Conservation (phyloP, 2,329 filamentous ascomycete species). For the Colletotrichum spaethianum region DNA sequence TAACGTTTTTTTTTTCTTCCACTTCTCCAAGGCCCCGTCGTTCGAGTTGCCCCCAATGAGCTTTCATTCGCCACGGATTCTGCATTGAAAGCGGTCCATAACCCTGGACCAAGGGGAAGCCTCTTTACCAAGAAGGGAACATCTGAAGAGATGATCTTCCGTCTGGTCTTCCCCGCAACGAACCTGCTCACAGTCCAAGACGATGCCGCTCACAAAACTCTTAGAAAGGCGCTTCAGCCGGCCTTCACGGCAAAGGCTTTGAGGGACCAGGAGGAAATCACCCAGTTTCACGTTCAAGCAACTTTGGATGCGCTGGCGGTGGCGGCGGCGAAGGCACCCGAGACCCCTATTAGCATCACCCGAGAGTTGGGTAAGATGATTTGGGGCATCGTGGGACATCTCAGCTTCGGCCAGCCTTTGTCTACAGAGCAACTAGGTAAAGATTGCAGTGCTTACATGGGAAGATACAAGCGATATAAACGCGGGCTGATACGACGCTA, state of each 20-base stretch:
- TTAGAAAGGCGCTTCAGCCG: neutral
- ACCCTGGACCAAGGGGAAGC: neutral
- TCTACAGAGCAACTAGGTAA: neutral
- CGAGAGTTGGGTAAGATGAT: neutral
- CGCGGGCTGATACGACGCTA: neutral
- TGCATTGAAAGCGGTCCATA: neutral
- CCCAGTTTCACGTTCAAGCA: neutral
- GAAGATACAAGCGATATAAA: neutral
- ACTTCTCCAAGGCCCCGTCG: neutral
- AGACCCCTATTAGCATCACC: neutral
- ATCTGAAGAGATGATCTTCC: neutral
- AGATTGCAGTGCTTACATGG: neutral
- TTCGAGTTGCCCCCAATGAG: neutral
- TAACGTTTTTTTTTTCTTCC: no score
- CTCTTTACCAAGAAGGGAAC: neutral
- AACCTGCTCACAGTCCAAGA: neutral
- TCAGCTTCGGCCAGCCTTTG: neutral
- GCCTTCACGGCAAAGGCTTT: neutral
- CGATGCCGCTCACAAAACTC: neutral
- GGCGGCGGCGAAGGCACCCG: neutral
- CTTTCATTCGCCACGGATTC: neutral
- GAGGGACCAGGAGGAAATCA: neutral
- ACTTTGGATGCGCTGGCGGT: neutral
- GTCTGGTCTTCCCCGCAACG: neutral
- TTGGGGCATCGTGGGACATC: conserved; percentile 4